A percentile compares a stretch with the other conserved stretches of the same genome.
Evolutionary conservation across 2,329 filamentous ascomycete genomes (phyloP).

Genomic region (Stemphylium vesicarium): DNA sequence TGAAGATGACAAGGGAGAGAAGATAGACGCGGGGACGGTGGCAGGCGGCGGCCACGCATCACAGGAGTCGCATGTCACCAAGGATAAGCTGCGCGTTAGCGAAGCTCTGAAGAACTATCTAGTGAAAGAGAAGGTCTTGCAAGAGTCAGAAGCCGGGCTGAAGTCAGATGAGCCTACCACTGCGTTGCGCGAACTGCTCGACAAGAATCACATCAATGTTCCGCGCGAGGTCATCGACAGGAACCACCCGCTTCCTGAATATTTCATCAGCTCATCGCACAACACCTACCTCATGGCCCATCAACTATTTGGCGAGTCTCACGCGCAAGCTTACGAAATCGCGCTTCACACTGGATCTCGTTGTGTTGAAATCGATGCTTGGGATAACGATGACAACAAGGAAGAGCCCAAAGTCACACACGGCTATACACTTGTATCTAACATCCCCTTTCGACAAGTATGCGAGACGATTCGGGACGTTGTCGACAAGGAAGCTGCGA

Average conservation of each 20-base stretch:
- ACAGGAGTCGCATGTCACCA: conserved; percentile 57
- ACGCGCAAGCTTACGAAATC: conserved; percentile 67
- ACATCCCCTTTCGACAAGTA: conserved; percentile 68
- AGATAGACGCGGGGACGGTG: conserved; percentile 56
- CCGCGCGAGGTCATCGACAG: conserved; percentile 63
- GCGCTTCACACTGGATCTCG: conserved; percentile 68
- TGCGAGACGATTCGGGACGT: conserved; percentile 70
- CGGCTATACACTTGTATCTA: conserved; percentile 70
- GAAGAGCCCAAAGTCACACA: conserved; percentile 74
- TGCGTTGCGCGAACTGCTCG: conserved; percentile 60
- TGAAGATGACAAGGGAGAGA: conserved; percentile 63
- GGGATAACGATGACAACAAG: conserved; percentile 67
- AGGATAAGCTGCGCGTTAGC: conserved; percentile 65
- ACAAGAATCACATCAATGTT: conserved; percentile 64
- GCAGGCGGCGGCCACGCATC: conserved; percentile 66
- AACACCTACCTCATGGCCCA: conserved; percentile 76
- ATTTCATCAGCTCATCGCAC: conserved; percentile 75
- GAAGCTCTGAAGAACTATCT: conserved; percentile 64
- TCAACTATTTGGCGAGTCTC: conserved; percentile 70
- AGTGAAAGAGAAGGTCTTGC: conserved; percentile 59
- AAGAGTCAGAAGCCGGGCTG: conserved; percentile 55
- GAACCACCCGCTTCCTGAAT: conserved; percentile 68
- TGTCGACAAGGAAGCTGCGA: conserved; percentile 63
- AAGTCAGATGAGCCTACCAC: conserved; percentile 54
- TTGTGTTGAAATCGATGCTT: conserved; percentile 77